Evolutionary conservation across 176 grass and related monocot genomes (phyloP).

Genomic region (Chloris gayana): DNA sequence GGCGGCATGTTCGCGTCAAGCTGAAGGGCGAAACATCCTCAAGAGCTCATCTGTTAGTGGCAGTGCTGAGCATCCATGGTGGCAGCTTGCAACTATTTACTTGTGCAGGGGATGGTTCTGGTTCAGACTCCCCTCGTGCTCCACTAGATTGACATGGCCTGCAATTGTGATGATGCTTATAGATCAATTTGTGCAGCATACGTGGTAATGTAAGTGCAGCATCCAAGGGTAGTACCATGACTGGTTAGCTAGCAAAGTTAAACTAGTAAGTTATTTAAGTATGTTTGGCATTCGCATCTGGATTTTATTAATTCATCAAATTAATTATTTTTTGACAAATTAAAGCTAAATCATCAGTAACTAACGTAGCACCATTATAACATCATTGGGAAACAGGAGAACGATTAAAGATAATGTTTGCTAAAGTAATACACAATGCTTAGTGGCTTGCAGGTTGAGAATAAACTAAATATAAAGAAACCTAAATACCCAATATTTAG

Average conservation of each 20-base stretch:
- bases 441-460: neutral
- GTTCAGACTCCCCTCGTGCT: constrained; percentile 15
- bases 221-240: neutral
- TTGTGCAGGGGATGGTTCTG: constrained; percentile 17
- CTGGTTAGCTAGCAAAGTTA: neutral
- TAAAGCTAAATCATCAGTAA: neutral
- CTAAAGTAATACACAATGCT: neutral
- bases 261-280: neutral
- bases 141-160: constrained; percentile 38
- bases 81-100: constrained; percentile 44
- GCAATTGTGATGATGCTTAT: constrained; percentile 20
- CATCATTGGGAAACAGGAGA: neutral
- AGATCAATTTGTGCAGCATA: neutral
- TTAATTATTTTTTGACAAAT: neutral
- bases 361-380: neutral
- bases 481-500: constrained; percentile 52
- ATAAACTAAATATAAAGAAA: constrained; percentile 1
- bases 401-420: neutral
- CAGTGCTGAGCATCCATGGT: constrained; percentile 55
- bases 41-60: constrained; percentile 29
- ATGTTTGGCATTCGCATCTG: neutral
- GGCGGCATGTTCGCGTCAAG: neutral
- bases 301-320: neutral
- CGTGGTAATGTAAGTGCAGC: neutral
- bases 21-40: neutral